Conservation (phyloP, 805 yeast species). For the Scheffersomyces spartinae region DNA sequence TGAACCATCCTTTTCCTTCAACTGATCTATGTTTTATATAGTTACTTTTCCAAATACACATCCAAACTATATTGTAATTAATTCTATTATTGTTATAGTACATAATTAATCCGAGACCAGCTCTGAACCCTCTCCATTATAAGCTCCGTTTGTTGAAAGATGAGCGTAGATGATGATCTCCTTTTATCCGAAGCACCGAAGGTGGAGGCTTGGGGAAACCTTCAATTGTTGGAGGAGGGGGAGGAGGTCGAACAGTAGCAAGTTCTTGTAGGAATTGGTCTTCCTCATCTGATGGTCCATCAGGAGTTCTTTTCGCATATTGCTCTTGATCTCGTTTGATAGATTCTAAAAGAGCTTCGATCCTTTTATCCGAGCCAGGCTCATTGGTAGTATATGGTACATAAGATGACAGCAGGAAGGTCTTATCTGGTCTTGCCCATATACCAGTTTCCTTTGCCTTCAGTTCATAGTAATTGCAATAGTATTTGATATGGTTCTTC, state of each 20-base stretch:
- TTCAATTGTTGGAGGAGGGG: slow-evolving; percentile 21
- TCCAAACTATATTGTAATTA: too few species aligned
- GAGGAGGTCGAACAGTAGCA: slow-evolving; percentile 4
- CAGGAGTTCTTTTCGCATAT: not conserved
- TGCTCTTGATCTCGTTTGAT: not conserved
- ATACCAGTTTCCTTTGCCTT: slow-evolving; percentile 27
- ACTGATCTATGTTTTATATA: slow-evolving; percentile 1
- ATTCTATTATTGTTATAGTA: too few species aligned
- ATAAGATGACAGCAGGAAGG: not conserved
- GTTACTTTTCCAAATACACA: too few species aligned
- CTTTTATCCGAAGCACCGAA: slow-evolving; percentile 12
- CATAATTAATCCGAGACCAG: too few species aligned
- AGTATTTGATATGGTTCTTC: slow-evolving; percentile 58
- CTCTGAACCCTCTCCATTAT: too few species aligned
- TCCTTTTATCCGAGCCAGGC: not conserved
- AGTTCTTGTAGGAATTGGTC: not conserved
- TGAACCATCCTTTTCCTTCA: slow-evolving; percentile 1
- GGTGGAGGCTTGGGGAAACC: slow-evolving; percentile 26
- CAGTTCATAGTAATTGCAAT: slow-evolving; percentile 70
- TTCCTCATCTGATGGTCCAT: not conserved
- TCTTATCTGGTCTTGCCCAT: slow-evolving; percentile 12
- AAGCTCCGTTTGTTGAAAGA: too few species aligned
- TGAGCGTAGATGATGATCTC: slow-evolving; percentile 15
- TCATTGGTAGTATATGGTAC: not conserved
- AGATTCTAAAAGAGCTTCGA: slow-evolving; percentile 1